Percentiles rank a stretch among this genome's conserved stretches.
These are phyloP conservation scores for Paraphoma chrysanthemicola DNA, from an alignment of 2,329 filamentous ascomycete genomes.

Conservation along the genomic window DNA sequence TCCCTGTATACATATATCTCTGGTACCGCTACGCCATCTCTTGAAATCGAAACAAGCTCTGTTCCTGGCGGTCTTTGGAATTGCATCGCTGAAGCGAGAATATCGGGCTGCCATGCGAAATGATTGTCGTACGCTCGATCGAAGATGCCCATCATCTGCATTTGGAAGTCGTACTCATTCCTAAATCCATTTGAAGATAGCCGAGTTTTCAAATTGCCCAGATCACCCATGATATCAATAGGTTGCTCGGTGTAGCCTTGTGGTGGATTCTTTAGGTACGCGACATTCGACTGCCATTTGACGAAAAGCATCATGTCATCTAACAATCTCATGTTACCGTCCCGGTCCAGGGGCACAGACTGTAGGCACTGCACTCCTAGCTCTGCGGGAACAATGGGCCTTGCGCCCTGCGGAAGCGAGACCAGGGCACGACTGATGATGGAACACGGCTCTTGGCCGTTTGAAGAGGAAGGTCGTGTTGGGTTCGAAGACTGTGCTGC, in stretches of 20 bases:
- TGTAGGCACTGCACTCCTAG: conserved; percentile 42
- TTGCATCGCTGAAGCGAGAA: conserved; percentile 46
- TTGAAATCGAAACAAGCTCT: conserved; percentile 45
- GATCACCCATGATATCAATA: conserved; percentile 47
- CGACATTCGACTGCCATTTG: conserved; percentile 50
- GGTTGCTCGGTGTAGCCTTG: conserved; percentile 45
- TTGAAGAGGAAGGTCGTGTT: conserved; percentile 15
- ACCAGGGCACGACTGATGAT: conserved; percentile 35
- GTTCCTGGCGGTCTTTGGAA: conserved; percentile 41
- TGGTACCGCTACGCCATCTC: conserved; percentile 44
- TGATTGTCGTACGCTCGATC: conserved; percentile 51
- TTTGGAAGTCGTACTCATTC: conserved; percentile 52
- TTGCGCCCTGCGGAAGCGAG: conserved; percentile 31
- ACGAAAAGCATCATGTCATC: conserved; percentile 44
- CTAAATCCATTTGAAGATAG: conserved; percentile 38
- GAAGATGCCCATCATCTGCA: conserved; percentile 44
- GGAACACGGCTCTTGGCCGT: conserved; percentile 42
- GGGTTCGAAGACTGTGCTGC: conserved; percentile 20
- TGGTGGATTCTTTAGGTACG: conserved; percentile 49
- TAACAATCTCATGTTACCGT: conserved; percentile 40
- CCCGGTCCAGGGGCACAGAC: conserved; percentile 46
- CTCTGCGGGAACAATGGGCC: conserved; percentile 43
- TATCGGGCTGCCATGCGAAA: conserved; percentile 46
- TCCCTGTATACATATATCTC: conserved; percentile 47
- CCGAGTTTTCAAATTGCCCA: conserved; percentile 43